These are phyloP conservation scores for Colletotrichum caudatum DNA, from an alignment of 2,329 filamentous ascomycete genomes.

Conservation along the genomic window DNA sequence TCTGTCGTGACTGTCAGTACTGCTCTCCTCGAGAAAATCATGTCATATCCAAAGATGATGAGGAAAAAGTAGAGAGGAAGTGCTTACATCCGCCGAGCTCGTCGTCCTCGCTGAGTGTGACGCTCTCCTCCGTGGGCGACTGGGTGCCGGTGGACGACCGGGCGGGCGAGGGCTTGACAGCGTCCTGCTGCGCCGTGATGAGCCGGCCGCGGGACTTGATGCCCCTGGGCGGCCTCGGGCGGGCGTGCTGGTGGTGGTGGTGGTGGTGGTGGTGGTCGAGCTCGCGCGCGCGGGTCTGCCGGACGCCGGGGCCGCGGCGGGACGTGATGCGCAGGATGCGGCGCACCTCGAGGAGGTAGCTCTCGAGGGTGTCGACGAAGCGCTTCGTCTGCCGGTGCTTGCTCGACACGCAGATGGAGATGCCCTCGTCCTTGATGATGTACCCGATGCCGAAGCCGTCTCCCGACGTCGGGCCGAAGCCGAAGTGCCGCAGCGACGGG, in stretches of 20 bases:
- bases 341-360: slow-evolving; percentile 90
- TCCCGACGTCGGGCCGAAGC: slow-evolving; percentile 92
- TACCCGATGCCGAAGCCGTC: slow-evolving; percentile 98
- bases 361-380: slow-evolving; percentile 89
- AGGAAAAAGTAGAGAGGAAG: slow-evolving; percentile 46
- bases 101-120: slow-evolving; percentile 83
- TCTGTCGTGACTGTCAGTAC: slow-evolving; percentile 67
- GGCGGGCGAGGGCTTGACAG: slow-evolving; percentile 52
- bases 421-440: slow-evolving; percentile 95
- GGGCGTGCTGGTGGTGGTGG: slow-evolving; percentile 47
- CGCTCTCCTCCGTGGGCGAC: slow-evolving; percentile 76
- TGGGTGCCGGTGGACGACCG: slow-evolving; percentile 62
- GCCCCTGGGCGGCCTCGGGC: slow-evolving; percentile 56
- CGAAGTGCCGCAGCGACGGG: slow-evolving; percentile 92
- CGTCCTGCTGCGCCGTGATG: slow-evolving; percentile 71
- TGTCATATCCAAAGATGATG: not conserved
- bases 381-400: slow-evolving; percentile 95
- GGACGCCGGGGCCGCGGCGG: slow-evolving; percentile 53
- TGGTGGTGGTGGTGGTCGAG: slow-evolving; percentile 57
- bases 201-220: slow-evolving; percentile 80
- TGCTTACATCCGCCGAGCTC: slow-evolving; percentile 90
- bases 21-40: slow-evolving; percentile 18
- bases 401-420: slow-evolving; percentile 91
- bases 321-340: slow-evolving; percentile 81
- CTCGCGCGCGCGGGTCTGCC: slow-evolving; percentile 66